Base-by-base conservation (phyloP, 2,329 filamentous ascomycete species). In the Periconia digitata region DNA sequence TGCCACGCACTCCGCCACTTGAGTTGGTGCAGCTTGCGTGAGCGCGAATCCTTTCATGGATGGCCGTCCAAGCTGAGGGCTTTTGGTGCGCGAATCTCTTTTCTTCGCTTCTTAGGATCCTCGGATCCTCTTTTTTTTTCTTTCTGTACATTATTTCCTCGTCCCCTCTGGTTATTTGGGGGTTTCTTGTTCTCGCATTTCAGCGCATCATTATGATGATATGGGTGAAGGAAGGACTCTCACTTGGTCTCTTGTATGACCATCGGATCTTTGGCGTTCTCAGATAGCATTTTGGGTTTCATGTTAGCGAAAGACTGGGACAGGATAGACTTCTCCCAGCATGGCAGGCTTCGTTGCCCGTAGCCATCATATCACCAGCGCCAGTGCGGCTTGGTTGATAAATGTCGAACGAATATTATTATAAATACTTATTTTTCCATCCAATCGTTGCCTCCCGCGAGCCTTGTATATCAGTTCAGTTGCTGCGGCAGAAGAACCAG, bases 1-100 rank as follows among this genome's bases (percentile, higher is more conserved):
- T 89, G 82, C 85, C 85, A 24, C 80, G 79, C 40, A 88, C 86
- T 38, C 86, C 86, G 37, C 79, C 79, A 51, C 59, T 72, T 81
- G 66, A 70, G 42, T 58, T 56, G 18, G 53, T 66, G 40, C 57
- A 58, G 43, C 40, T 53, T 17, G 53, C 63, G 53, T 70, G 55
- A 65, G 32, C 24, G 17, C 20, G 17, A 29, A 12, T 17, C 17
- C 24, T 21, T 22, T 13, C 8, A 15, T 43, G 15, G 18, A 40
- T 21, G 13, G 13, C 36, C 36, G 35, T 47, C 49, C 34, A 48
- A 13, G 27, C n/a, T 15, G 12, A 15, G 3, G 27, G 42, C 48
- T 45, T 40, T 22, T 44, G 40, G 40, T 38, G 16, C 13, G 40
- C 40, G 16, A 7, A 39, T 27, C 38, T 21, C 8, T 13, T n/a